Conservation (phyloP, 129 eudicot genomes). For the Scalesia atractyloides region DNA sequence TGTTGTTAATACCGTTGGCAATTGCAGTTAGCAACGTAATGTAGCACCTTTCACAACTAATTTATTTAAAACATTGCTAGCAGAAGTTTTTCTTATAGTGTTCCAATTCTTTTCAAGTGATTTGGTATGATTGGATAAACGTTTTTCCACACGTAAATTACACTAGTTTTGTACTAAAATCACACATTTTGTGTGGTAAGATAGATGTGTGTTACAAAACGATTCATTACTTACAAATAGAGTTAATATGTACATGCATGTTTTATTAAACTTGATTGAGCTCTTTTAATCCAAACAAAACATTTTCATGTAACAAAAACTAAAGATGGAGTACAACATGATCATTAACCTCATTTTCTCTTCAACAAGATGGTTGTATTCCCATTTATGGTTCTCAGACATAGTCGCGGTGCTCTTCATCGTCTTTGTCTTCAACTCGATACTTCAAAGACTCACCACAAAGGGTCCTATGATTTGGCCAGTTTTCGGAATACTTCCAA, state of each 20-base stretch:
- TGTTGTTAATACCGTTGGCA: background rate
- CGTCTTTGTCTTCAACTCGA: constrained; percentile 39
- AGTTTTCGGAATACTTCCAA: constrained; percentile 49
- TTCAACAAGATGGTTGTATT: constrained; percentile 31
- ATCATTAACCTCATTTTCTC: constrained; percentile 26
- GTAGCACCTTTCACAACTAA: background rate
- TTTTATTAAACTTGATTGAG: constrained; percentile 1
- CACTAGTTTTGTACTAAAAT: constrained; percentile 16
- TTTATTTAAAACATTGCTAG: background rate
- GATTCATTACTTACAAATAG: constrained; percentile 24
- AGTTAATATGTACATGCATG: constrained; percentile 11
- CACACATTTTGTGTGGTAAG: constrained; percentile 34
- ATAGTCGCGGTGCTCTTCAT: constrained; percentile 32
- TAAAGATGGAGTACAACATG: constrained; percentile 28
- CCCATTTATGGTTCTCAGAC: constrained; percentile 44
- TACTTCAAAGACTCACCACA: constrained; percentile 43
- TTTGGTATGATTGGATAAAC: background rate
- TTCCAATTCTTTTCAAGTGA: constrained; percentile 3
- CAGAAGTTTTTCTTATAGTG: too few relatives aligned
- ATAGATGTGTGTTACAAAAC: constrained; percentile 38
- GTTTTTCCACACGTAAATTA: constrained; percentile 6
- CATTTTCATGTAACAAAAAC: constrained; percentile 13
- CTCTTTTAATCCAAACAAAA: constrained; percentile 16
- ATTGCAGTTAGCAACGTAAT: background rate
- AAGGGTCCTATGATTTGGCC: constrained; percentile 79